These are phyloP conservation scores for Anthoceros angustus DNA, from an alignment of 225 moss, liverwort and hornwort species.

Conservation along the genomic window DNA sequence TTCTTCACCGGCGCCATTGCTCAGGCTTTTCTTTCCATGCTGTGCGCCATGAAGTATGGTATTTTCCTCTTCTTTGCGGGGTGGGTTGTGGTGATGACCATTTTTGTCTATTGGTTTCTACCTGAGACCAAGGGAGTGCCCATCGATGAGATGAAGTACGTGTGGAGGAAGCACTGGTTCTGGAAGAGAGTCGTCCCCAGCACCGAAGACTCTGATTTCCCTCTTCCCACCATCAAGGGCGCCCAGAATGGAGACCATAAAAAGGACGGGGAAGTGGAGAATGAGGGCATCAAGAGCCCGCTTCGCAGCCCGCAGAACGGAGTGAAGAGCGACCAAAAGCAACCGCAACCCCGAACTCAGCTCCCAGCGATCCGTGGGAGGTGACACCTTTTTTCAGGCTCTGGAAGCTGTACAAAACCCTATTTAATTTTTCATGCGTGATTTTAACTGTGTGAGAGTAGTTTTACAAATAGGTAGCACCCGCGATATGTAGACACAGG, in stretches of 20 bases:
- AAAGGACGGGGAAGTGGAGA: background rate
- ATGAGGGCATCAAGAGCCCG: background rate
- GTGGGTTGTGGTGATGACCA: background rate
- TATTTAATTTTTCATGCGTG: too few species aligned
- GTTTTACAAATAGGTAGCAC: too few species aligned
- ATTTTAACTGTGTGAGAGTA: too few species aligned
- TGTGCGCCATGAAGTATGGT: conserved; percentile 2
- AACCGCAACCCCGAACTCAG: background rate
- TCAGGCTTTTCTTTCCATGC: background rate
- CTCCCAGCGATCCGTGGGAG: too few species aligned
- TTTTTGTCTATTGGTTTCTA: background rate
- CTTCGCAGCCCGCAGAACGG: background rate
- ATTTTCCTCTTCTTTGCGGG: conserved; percentile 1
- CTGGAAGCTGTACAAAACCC: too few species aligned
- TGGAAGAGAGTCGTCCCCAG: background rate
- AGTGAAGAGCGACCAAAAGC: background rate
- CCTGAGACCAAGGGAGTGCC: background rate
- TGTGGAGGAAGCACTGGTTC: conserved; percentile 4
- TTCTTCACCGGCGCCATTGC: background rate
- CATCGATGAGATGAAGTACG: background rate
- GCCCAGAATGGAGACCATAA: background rate
- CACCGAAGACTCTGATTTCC: background rate
- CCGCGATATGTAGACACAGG: too few species aligned
- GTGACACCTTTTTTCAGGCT: too few species aligned
- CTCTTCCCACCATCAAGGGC: background rate